Evolutionary conservation across 805 yeast species (phyloP).

Genomic region (Teunomyces atbi): DNA sequence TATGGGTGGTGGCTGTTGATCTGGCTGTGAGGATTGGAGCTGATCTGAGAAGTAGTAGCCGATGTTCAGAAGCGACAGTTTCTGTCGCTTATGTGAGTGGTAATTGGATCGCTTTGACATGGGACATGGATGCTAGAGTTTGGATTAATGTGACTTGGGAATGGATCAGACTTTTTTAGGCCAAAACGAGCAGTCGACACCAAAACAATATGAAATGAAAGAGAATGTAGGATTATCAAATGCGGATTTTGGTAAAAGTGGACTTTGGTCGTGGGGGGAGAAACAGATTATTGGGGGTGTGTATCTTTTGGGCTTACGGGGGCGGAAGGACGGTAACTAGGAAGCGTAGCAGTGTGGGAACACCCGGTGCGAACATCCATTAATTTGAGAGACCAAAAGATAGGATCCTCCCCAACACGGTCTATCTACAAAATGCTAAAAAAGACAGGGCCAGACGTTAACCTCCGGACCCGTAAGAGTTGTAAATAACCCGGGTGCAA

Average conservation of each 20-base stretch:
- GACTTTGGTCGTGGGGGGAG: conserved; percentile 3
- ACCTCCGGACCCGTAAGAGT: background rate
- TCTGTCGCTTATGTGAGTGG: conserved; percentile 36
- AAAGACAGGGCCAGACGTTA: background rate
- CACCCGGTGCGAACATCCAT: background rate
- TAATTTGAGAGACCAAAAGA: background rate
- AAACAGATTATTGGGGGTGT: background rate
- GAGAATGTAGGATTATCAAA: conserved; percentile 5
- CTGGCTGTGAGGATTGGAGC: conserved; percentile 5
- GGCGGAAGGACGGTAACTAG: conserved; percentile 4
- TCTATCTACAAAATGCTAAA: background rate
- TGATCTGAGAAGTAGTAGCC: conserved; percentile 25
- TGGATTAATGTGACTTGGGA: background rate
- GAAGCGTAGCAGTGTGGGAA: conserved; percentile 4
- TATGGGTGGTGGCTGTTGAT: conserved; percentile 5
- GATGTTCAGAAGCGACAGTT: conserved; percentile 31
- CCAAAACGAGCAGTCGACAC: conserved; percentile 3
- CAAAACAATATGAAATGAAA: conserved; percentile 4
- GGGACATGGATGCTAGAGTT: conserved; percentile 3
- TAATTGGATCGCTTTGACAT: conserved; percentile 7
- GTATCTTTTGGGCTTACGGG: conserved; percentile 5
- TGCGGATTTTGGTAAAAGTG: conserved; percentile 1
- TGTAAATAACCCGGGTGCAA: background rate
- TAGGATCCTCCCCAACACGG: background rate
- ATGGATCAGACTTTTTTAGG: conserved; percentile 4